phyloP scores from a whole-genome alignment of 768 basidiomycete species.

The Galerina marginata region DNA sequence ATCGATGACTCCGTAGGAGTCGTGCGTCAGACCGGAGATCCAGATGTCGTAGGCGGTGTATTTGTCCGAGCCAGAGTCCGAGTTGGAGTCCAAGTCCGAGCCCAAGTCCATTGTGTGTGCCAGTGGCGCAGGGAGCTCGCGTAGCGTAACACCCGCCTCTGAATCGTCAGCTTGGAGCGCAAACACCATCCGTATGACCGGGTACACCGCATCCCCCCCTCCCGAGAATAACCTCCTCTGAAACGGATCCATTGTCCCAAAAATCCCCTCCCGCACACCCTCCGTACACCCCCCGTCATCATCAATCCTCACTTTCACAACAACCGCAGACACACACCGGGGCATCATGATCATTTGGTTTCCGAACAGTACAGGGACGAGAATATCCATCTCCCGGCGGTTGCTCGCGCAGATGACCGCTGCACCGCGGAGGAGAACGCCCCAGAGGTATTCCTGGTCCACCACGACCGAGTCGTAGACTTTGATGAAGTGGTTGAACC shows the following conservation, averaged over 20 bases:
- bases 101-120: no score
- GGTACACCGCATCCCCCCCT: not conserved
- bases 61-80: not conserved
- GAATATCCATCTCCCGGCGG: slow-evolving; percentile 27
- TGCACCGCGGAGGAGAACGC: slow-evolving; percentile 28
- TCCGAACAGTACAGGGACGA: slow-evolving; percentile 29
- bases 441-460: slow-evolving; percentile 24
- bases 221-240: not conserved
- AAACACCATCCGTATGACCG: slow-evolving; percentile 4
- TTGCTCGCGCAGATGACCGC: slow-evolving; percentile 30
- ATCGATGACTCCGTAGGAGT: not conserved
- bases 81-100: no score
- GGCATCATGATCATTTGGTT: not conserved
- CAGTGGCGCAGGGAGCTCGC: no score
- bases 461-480: slow-evolving; percentile 22
- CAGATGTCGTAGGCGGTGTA: slow-evolving; percentile 5
- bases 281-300: not conserved
- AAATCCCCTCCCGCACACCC: not conserved
- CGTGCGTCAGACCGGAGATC: not conserved
- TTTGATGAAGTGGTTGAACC: slow-evolving; percentile 39
- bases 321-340: not conserved
- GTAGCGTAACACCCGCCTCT: no score
- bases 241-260: not conserved
- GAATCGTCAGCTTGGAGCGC: not conserved
- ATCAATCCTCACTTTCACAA: slow-evolving; percentile 1